phyloP scores from a whole-genome alignment of 352 stramenopile species.

The Blastocystis sp. region DNA sequence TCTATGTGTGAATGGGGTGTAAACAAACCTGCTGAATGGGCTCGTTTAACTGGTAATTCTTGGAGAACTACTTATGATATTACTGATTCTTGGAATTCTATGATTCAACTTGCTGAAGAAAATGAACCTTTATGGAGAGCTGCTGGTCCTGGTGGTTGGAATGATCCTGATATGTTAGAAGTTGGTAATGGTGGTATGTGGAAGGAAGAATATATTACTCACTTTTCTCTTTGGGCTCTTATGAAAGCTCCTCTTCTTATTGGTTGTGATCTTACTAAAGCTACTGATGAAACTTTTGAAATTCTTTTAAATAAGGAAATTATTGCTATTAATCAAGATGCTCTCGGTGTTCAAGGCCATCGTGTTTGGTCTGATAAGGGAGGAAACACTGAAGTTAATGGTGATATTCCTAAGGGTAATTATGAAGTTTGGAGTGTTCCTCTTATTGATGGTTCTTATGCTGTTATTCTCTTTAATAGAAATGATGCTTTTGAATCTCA shows the following conservation, averaged over 20 bases:
- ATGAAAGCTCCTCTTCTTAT: conserved; percentile 50
- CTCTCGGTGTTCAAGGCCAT: conserved; percentile 39
- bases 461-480: conserved; percentile 42
- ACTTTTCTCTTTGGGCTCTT: conserved; percentile 51
- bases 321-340: conserved; percentile 51
- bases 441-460: conserved; percentile 36
- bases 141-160: conserved; percentile 47
- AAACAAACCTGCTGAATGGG: conserved; percentile 37
- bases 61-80: conserved; percentile 50
- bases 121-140: conserved; percentile 41
- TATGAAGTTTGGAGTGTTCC: conserved; percentile 41
- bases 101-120: conserved; percentile 40
- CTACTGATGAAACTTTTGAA: conserved; percentile 40
- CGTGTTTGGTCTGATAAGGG: conserved; percentile 40
- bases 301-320: conserved; percentile 48
- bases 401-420: conserved; percentile 37
- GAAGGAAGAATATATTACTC: conserved; percentile 44
- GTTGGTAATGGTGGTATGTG: conserved; percentile 48
- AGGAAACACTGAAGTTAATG: conserved; percentile 31
- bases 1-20: conserved; percentile 43
- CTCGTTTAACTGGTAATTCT: conserved; percentile 43
- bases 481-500: background rate
- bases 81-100: conserved; percentile 41
- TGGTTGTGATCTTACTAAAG: conserved; percentile 45
- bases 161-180: conserved; percentile 54